These are phyloP conservation scores for Volvariella surrecta DNA, from an alignment of 1,284 basidiomycete species.

Conservation along the genomic window DNA sequence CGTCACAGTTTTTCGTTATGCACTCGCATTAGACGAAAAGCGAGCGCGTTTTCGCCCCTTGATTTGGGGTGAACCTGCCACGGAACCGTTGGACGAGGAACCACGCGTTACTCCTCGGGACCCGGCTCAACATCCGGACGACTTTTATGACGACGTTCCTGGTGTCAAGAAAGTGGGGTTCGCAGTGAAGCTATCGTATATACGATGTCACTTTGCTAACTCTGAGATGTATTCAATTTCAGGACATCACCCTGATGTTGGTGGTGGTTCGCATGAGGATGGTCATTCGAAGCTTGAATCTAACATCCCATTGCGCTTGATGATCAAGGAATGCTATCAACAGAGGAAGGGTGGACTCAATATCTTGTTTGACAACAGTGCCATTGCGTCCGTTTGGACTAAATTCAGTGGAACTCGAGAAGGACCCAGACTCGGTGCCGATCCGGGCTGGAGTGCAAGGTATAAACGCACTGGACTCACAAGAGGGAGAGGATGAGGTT, in stretches of 20 bases:
- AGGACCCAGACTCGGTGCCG: too few relatives aligned
- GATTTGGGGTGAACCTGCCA: constrained; percentile 15
- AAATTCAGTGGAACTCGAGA: constrained; percentile 10
- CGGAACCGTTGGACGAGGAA: constrained; percentile 13
- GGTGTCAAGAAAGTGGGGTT: constrained; percentile 18
- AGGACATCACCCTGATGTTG: constrained; percentile 20
- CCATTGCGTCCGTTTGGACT: constrained; percentile 10
- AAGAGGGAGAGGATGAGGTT: too few relatives aligned
- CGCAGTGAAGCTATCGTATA: constrained; percentile 8
- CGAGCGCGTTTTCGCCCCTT: constrained; percentile 17
- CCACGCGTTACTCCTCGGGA: constrained; percentile 13
- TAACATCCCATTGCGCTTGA: constrained; percentile 17
- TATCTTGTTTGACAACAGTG: constrained; percentile 6
- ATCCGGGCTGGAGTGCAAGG: too few relatives aligned
- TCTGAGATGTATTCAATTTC: background rate
- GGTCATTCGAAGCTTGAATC: constrained; percentile 15
- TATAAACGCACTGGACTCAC: too few relatives aligned
- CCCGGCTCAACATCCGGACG: constrained; percentile 6
- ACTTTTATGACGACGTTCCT: constrained; percentile 12
- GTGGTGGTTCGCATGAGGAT: constrained; percentile 18
- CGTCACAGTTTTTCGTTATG: constrained; percentile 17
- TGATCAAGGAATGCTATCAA: constrained; percentile 17
- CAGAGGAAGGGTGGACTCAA: background rate
- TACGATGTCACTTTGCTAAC: background rate
- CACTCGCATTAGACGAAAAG: constrained; percentile 17